Percentiles rank a stretch among this genome's conserved stretches.
These are phyloP conservation scores for Potentilla sterilis DNA, from an alignment of 306 rosid species.

Conservation along the genomic window DNA sequence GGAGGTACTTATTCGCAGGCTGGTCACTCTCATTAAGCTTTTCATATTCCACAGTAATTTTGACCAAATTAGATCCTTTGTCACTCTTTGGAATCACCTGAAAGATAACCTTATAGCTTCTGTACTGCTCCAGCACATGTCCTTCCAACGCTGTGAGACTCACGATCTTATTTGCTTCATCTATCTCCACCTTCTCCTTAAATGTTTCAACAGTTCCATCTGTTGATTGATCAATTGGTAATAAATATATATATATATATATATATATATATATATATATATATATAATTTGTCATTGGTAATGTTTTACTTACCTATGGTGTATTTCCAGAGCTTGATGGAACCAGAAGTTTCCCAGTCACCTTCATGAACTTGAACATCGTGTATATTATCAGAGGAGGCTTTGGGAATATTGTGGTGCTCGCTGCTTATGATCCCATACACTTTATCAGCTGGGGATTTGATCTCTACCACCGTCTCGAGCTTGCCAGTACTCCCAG, in stretches of 20 bases:
- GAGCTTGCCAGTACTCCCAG: not conserved
- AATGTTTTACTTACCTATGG: constrained; percentile 14
- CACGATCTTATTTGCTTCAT: constrained; percentile 26
- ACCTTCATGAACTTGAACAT: constrained; percentile 35
- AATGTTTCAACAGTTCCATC: not conserved
- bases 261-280: too few relatives aligned
- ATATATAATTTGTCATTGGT: not conserved
- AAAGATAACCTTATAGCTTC: too few relatives aligned
- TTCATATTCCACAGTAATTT: not conserved
- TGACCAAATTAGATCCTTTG: not conserved
- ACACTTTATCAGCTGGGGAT: not conserved
- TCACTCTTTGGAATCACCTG: too few relatives aligned
- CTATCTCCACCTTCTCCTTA: constrained; percentile 37
- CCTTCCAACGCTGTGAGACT: constrained; percentile 18
- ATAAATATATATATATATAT: too few relatives aligned
- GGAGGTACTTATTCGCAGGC: not conserved
- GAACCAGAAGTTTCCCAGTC: constrained; percentile 39
- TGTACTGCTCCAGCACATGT: constrained; percentile 29
- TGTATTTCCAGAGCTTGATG: constrained; percentile 36
- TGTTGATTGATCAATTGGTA: not conserved
- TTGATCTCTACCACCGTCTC: not conserved
- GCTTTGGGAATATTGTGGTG: not conserved
- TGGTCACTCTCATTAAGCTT: not conserved
- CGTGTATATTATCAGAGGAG: not conserved
- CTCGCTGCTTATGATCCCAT: not conserved